Base-by-base conservation (phyloP, 306 rosid genomes). In the Urtica urens region DNA sequence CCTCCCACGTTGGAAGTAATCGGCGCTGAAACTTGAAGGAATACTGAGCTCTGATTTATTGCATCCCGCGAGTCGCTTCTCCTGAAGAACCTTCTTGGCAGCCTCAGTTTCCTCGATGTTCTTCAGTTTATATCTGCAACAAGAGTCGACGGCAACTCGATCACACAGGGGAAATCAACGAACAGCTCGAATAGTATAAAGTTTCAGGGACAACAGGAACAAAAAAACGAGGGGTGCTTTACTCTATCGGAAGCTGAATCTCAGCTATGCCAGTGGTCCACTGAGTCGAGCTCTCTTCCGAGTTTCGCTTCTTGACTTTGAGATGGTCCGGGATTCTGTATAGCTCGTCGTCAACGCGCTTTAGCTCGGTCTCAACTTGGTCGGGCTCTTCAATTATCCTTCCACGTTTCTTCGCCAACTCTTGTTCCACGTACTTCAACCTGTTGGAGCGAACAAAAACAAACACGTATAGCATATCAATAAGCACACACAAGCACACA, bases 181-280 rank as follows among this genome's bases (percentile, higher is more conserved):
- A n/a, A n/a, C n/a, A n/a, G n/a, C n/a, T n/a, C n/a, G n/a, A n/a
- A n/a, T n/a, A n/a, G n/a, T n/a, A n/a, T n/a, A n/a, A n/a, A n/a
- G n/a, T 31, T 21, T 5, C 50, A 20, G 10, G 50, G 14, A 10
- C 27, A 45, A 7, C 10, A 6, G 23, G 2, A 20, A n/a, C 13
- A 2, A 22, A 45, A 3, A 19, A 15, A 9, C 54, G 14, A 37
- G 59, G 55, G 70, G 46, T 59, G 15, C 85, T 65, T n/a, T 78
- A 90, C 97, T 90, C 99, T 21, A 90, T 90, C 14, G 99, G 95
- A 57, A 90, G 95, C 81, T 90, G 99, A 51, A 90, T 50, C 85
- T 90, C 99, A 1, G 99, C 99, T 30, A 90, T 90, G 52, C 95
- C 99, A 55, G 99, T 90, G 43, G 99, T 90, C 99, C 99, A 90